Evolutionary conservation across 768 basidiomycete species (phyloP), one percentile per base, ranked within the genome.

Genomic region (Stropharia rugosoannulata): DNA sequence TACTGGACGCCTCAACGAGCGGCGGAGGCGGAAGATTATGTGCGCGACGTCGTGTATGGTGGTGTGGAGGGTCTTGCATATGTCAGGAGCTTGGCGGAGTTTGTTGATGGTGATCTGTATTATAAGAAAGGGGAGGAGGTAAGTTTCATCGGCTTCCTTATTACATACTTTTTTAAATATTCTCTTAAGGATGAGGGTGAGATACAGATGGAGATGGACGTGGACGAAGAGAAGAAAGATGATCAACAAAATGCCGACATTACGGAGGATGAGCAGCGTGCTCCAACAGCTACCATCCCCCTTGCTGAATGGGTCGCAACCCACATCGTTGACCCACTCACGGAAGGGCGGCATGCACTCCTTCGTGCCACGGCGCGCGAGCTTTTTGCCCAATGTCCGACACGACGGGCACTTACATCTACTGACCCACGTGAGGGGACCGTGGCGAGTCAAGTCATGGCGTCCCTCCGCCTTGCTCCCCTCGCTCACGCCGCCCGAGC

Each of bases 61-160:
- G 89, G 90, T 44, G 76, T 83, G 0, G 88, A 90, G 54, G 90
- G 90, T 1, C 69, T 84, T 25, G 90, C 90, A 5, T 92, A 92
- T 66, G 79, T 86, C 50, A 76, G 86, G 57, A 92, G 90, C 65
- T 62, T 93, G 52, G 89, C 89, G 22, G 86, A 89, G 68, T 93
- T 92, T 59, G 75, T 86, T 32, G 66, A 73, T 55, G 75, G 84
- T 8, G 66, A 72, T 51, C 4, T 65, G 67, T 44, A 51, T 51
- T 49, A 63, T 53, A 32, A 47, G 59, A 19, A 11, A 27, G 64
- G 65, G 64, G 72, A 72, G 41, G 47, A 68, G 55, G 16, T 22
- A 45, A 18, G 18, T 16, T 2, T 49, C 4, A 7, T 32, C 29
- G 6, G 29, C 29, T 32, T 32, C 9, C 29, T 32, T 32, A 32